Conservation (phyloP, 495 filamentous ascomycete species). For the Cairneyella variabilis region DNA sequence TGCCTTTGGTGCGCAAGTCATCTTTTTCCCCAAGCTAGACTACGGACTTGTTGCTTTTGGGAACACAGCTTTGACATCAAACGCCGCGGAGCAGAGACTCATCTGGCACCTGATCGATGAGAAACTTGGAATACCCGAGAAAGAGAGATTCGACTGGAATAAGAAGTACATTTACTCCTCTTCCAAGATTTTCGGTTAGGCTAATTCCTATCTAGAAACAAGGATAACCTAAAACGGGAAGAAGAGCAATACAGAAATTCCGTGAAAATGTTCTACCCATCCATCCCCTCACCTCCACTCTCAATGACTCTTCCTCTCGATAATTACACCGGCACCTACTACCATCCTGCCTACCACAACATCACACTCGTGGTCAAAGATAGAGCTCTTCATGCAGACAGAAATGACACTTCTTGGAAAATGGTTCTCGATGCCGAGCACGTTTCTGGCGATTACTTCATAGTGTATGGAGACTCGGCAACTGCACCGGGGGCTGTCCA, state of each 20-base stretch:
- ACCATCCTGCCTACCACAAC: constrained; percentile 37
- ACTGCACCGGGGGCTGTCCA: constrained; percentile 12
- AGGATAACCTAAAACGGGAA: neutral
- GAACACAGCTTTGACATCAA: constrained; percentile 36
- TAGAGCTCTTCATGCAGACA: constrained; percentile 21
- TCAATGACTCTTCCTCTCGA: constrained; percentile 30
- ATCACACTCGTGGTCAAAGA: constrained; percentile 29
- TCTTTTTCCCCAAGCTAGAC: constrained; percentile 39
- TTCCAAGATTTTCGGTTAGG: neutral
- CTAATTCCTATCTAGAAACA: neutral
- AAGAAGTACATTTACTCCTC: constrained; percentile 22
- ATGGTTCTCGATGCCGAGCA: constrained; percentile 27
- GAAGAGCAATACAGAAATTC: constrained; percentile 26
- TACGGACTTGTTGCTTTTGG: constrained; percentile 44
- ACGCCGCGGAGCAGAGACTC: constrained; percentile 27
- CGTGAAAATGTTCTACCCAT: constrained; percentile 29
- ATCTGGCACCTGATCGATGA: constrained; percentile 40
- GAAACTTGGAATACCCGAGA: constrained; percentile 29
- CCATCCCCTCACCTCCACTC: constrained; percentile 27
- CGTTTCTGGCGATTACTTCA: constrained; percentile 33
- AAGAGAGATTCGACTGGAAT: constrained; percentile 30
- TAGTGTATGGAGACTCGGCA: constrained; percentile 24
- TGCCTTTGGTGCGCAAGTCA: constrained; percentile 40
- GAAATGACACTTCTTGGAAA: constrained; percentile 28
- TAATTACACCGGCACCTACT: constrained; percentile 39